A percentile compares a stretch with the other conserved stretches of the same genome.
phyloP scores from a whole-genome alignment of 306 rosid genomes.

The Casuarina glauca region DNA sequence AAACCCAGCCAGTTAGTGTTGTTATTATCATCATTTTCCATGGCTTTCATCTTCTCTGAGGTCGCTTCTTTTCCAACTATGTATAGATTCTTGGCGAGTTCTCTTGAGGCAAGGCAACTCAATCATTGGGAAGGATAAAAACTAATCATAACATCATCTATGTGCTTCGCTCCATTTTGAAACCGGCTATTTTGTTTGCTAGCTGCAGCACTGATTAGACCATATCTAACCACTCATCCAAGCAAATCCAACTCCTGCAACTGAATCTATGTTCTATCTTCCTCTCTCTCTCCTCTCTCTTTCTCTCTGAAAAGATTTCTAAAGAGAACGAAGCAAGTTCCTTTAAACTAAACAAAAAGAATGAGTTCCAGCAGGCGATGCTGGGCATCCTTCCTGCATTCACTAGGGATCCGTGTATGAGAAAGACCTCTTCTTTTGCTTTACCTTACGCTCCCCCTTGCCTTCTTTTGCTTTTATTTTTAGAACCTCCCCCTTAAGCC shows the following conservation, averaged over 20 bases:
- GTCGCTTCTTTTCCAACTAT: constrained; percentile 14
- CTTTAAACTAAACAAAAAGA: constrained; percentile 78
- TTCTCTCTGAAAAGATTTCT: constrained; percentile 33
- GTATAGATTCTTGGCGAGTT: constrained; percentile 33
- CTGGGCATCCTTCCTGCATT: constrained; percentile 54
- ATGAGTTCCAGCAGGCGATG: constrained; percentile 65
- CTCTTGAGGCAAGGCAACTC: constrained; percentile 34
- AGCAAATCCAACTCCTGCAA: constrained; percentile 44
- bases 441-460: constrained; percentile 35
- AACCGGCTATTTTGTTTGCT: constrained; percentile 39
- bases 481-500: constrained; percentile 20
- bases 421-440: constrained; percentile 75
- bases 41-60: constrained; percentile 52
- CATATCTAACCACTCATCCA: constrained; percentile 37
- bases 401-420: constrained; percentile 84
- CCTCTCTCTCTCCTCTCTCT: constrained; percentile 1
- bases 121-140: constrained; percentile 50
- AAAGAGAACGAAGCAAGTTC: constrained; percentile 51
- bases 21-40: constrained; percentile 46
- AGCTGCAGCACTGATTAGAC: constrained; percentile 35
- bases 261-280: constrained; percentile 34
- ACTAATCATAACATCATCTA: constrained; percentile 40
- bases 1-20: constrained; percentile 68
- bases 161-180: constrained; percentile 29
- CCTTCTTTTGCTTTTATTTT: constrained; percentile 36